A percentile compares a stretch with the other conserved stretches of the same genome.
phyloP scores from a whole-genome alignment of 2,329 filamentous ascomycete species.

The Penicillium sp. region DNA sequence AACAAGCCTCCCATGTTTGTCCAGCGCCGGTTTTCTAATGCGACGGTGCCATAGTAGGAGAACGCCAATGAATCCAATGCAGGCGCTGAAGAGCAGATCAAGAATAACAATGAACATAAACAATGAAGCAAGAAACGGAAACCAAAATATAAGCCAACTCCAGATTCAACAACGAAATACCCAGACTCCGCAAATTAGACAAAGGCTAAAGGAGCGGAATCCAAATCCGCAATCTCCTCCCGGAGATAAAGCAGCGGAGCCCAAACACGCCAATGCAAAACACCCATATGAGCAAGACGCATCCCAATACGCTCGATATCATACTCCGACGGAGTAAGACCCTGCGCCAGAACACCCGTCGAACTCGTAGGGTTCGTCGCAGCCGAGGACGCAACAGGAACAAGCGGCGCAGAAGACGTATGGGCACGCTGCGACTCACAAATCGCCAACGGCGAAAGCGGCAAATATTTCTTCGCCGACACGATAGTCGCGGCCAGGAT shows the following conservation, averaged over 20 bases:
- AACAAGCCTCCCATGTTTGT: not conserved
- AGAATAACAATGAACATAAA: not conserved
- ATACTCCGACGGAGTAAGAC: constrained; percentile 27
- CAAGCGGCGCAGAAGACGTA: constrained; percentile 12
- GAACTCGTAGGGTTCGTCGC: not conserved
- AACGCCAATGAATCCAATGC: constrained; percentile 7
- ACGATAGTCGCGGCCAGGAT: constrained; percentile 32
- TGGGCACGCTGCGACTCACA: constrained; percentile 42
- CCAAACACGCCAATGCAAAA: constrained; percentile 92
- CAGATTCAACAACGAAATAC: not conserved
- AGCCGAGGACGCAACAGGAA: not conserved
- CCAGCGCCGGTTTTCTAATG: constrained; percentile 1
- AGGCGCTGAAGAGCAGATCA: constrained; percentile 22
- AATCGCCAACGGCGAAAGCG: constrained; percentile 45
- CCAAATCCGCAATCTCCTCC: constrained; percentile 21
- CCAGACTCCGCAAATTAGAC: constrained; percentile 6
- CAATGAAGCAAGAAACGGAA: not conserved
- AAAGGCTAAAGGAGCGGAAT: constrained; percentile 8
- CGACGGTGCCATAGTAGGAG: not conserved
- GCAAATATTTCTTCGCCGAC: constrained; percentile 38
- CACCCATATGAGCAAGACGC: constrained; percentile 76
- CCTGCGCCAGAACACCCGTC: not conserved
- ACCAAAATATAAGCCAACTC: not conserved
- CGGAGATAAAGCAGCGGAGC: constrained; percentile 66
- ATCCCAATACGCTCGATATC: constrained; percentile 60